Evolutionary conservation across 139 green algal species (phyloP), one percentile per base, ranked within the genome.

Genomic region (Tetradesmus obliquus): DNA sequence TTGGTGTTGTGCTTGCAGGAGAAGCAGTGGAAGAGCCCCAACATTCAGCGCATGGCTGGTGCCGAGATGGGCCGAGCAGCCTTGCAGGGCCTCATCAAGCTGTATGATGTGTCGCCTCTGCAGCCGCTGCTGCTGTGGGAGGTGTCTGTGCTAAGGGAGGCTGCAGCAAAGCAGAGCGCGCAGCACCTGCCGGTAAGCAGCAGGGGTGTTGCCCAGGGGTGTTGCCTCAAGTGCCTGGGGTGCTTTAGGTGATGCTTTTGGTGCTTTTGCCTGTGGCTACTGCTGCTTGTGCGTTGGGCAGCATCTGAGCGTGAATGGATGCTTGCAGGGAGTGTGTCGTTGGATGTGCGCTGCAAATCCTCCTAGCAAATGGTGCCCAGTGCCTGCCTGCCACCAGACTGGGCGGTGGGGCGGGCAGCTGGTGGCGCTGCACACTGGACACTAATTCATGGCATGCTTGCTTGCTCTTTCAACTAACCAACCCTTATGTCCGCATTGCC

Each of bases 121-220:
- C 24, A 89, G 60, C 85, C 32, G 10, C 53, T 82, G 62, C 17
- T 82, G 32, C 32, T 89, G 62, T 89, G 85, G 85, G 85, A 89
- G 45, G 22, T 54, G 76, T 6, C 76, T 15, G n/a, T n/a, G 1
- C 76, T 82, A 22, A 76, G 3, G 17, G 66, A 76, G 13, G 55
- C 55, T 66, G 45, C 51, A 20, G 54, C 20, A 19, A 19, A 55
- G 13, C 19, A 72, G 1, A 72, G 24, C 6, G 54, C 54, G 24
- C 82, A 71, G 55, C 17, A 51, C 55, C 12, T 74, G 13, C 55
- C 82, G 55, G 82, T 87, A 8, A 54, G 81, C 22, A 3, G 79
- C 79, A 84, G n/a, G 45, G 10, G 3, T 60, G 80, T 58, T 60
- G 32, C 80, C 12, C 32, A 12, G 80, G 66, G 53, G 32, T 58